Evolutionary conservation across 1,139 yeast species (phyloP), one percentile per base, ranked within the genome.

Genomic region (Suhomyces bribrorum): DNA sequence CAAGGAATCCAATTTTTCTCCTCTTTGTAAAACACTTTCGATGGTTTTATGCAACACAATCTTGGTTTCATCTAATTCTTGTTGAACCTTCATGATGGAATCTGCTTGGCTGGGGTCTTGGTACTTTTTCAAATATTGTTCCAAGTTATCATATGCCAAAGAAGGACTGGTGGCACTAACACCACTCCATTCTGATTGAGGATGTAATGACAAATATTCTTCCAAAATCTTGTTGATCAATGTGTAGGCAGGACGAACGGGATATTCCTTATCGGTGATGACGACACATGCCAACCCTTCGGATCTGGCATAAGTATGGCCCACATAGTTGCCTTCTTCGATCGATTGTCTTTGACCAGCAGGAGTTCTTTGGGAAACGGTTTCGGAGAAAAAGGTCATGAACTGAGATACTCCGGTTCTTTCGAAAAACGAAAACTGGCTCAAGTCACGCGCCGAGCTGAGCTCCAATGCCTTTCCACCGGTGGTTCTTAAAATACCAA

Each of bases 81-180:
- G 95, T 69, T 94, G 98, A 26, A 92, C 98, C 64, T 85, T 86
- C 95, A 92, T 84, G 49, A 92, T 83, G 12, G 96, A 85, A 59
- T 92, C 99, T 0, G 98, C 97, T 68, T 92, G 96, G 26, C 85
- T 76, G 16, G 99, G 99, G 62, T 94, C 96, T 67, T 92, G 98
- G 67, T 94, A 92, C 58, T 87, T 86, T 53, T 73, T 68, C 52
- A 94, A 68, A 61, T 89, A 89, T 22, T 69, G 69, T 28, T 83
- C 84, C 55, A 92, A 73, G 46, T 78, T 79, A 26, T 79, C 79
- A 63, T 80, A 82, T 39, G 69, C 66, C 47, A 86, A 72, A 13
- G 52, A 45, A 7, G 69, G 47, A 36, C 71, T 69, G 6, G 87
- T 68, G 50, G 73, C 80, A 3, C 76, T 61, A 15, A 79, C 70